Evolutionary conservation across 2,329 filamentous ascomycete genomes (phyloP).

Genomic region (Alternaria alternata): DNA sequence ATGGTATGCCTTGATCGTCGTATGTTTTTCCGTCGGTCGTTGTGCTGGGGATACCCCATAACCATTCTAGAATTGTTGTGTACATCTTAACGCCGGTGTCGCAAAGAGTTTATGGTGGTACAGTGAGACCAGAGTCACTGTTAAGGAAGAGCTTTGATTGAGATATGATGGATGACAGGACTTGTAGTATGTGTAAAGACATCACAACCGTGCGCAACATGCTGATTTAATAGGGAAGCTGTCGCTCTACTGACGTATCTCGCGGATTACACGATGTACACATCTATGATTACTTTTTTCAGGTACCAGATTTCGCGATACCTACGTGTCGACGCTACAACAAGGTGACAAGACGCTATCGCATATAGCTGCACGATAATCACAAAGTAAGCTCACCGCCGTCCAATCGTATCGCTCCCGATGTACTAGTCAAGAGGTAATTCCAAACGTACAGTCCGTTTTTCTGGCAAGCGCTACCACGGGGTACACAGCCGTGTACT

Average conservation of each 20-base stretch:
- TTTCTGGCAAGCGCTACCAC: too few species aligned
- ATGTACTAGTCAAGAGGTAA: not conserved
- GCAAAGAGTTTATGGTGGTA: not conserved
- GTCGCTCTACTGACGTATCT: not conserved
- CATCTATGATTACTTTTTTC: not conserved
- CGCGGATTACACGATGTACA: not conserved
- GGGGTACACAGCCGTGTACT: not conserved
- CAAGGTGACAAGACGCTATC: not conserved
- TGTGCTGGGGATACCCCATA: not conserved
- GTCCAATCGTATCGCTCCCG: not conserved
- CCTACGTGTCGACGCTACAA: not conserved
- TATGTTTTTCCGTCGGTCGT: not conserved
- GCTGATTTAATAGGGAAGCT: not conserved
- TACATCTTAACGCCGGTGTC: not conserved
- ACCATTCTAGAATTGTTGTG: not conserved
- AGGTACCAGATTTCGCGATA: not conserved
- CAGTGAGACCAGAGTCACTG: not conserved
- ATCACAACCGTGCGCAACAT: not conserved
- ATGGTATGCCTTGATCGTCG: slow-evolving; percentile 8
- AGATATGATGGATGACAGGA: not conserved
- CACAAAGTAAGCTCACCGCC: not conserved
- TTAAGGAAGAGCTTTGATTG: slow-evolving; percentile 1
- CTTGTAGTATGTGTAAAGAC: not conserved
- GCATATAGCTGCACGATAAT: not conserved
- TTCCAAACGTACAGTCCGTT: not conserved